These are phyloP conservation scores for Lobosporangium transversale DNA, from an alignment of 192 early-diverging fungal genomes.

Conservation along the genomic window DNA sequence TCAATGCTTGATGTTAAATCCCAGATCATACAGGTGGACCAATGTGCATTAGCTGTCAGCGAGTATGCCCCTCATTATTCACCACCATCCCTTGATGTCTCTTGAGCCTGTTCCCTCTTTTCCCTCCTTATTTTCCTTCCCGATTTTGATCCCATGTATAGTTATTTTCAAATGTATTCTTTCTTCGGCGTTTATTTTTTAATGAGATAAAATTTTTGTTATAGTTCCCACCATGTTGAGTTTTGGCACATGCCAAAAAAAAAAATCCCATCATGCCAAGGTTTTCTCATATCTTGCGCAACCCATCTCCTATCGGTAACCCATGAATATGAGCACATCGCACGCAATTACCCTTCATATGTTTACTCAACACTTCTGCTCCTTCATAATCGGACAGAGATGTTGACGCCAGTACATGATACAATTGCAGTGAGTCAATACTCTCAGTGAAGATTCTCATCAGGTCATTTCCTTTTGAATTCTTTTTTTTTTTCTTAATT, in stretches of 20 bases:
- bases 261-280: slow-evolving; percentile 23
- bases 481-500: no score
- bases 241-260: slow-evolving; percentile 39
- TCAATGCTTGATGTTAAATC: neutral
- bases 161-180: no score
- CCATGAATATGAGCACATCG: no score
- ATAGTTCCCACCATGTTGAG: neutral
- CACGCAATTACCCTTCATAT: no score
- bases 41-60: no score
- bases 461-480: no score
- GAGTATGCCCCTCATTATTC: neutral
- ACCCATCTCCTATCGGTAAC: neutral
- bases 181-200: neutral
- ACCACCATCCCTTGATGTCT: slow-evolving; percentile 1
- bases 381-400: no score
- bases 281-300: neutral
- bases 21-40: neutral
- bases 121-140: neutral
- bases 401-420: no score
- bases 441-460: no score
- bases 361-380: no score
- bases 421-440: no score
- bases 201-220: slow-evolving; percentile 10
- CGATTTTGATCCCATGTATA: slow-evolving; percentile 2
- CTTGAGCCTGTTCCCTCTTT: slow-evolving; percentile 15